Evolutionary conservation across 345 rosid genomes (phyloP).

Genomic region (Brassica carinata): DNA sequence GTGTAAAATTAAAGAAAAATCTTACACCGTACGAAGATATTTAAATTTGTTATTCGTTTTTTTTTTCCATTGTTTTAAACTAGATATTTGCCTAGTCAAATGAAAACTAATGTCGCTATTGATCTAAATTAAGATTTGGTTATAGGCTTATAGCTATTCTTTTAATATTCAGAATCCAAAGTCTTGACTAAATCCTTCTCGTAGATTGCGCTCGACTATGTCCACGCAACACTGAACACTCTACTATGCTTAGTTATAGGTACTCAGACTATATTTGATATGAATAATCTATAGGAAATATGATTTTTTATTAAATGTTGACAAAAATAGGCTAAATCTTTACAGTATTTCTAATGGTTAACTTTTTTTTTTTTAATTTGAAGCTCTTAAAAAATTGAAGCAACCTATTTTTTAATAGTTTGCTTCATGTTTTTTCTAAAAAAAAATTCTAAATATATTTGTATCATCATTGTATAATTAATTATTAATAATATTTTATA

Average conservation of each 20-base stretch:
- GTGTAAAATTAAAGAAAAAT: not conserved
- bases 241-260: not conserved
- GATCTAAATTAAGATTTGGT: constrained; percentile 33
- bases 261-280: constrained; percentile 12
- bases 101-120: constrained; percentile 33
- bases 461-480: too few relatives aligned
- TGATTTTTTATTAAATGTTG: too few relatives aligned
- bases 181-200: constrained; percentile 38
- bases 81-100: constrained; percentile 37
- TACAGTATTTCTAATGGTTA: too few relatives aligned
- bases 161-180: constrained; percentile 6
- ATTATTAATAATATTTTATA: too few relatives aligned
- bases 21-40: not conserved
- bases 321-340: too few relatives aligned
- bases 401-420: too few relatives aligned
- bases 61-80: not conserved
- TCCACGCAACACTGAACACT: constrained; percentile 29
- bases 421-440: too few relatives aligned
- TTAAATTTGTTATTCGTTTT: not conserved
- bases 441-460: too few relatives aligned
- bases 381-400: too few relatives aligned
- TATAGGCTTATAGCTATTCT: constrained; percentile 23
- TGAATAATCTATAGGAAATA: not conserved
- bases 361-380: too few relatives aligned
- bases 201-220: constrained; percentile 31